phyloP scores from a whole-genome alignment of 2,329 filamentous ascomycete genomes.

The Phaeosphaeriaceae sp. region DNA sequence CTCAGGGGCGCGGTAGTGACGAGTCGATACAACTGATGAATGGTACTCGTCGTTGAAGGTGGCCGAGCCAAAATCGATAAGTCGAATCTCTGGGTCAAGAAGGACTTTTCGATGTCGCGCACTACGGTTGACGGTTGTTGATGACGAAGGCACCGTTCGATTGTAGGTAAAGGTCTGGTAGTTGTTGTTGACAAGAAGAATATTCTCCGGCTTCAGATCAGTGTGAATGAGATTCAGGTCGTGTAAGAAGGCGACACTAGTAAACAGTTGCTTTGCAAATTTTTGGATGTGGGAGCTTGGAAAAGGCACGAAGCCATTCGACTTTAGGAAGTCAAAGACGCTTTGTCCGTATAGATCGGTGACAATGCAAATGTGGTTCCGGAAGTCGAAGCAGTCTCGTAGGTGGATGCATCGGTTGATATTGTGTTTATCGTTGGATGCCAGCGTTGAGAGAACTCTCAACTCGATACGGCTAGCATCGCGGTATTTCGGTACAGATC shows the following conservation, averaged over 20 bases:
- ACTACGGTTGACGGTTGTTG: constrained; percentile 62
- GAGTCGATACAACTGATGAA: constrained; percentile 70
- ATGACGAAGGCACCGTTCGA: constrained; percentile 69
- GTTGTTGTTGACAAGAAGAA: constrained; percentile 67
- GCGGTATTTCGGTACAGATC: constrained; percentile 96
- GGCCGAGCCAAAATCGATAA: constrained; percentile 72
- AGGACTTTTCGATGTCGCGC: constrained; percentile 68
- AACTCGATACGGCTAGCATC: constrained; percentile 96
- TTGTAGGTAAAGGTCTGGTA: constrained; percentile 75
- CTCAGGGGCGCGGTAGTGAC: constrained; percentile 71
- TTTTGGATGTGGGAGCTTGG: constrained; percentile 98
- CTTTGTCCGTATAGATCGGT: constrained; percentile 85
- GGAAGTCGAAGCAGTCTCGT: constrained; percentile 94
- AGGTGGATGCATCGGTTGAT: constrained; percentile 96
- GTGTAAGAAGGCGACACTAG: constrained; percentile 97
- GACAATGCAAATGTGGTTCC: constrained; percentile 92
- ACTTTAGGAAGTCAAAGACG: constrained; percentile 97
- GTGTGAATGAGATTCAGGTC: constrained; percentile 98
- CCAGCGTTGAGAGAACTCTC: constrained; percentile 87
- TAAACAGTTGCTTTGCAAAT: constrained; percentile 93
- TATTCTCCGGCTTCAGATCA: constrained; percentile 72
- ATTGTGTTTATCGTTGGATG: constrained; percentile 89
- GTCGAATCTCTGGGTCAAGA: constrained; percentile 68
- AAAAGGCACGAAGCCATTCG: constrained; percentile 93
- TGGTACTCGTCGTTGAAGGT: constrained; percentile 74